Percentiles rank a stretch among this genome's conserved stretches.
Conservation (phyloP, 1,139 yeast species). For the Debaryomyces subglobosus region DNA sequence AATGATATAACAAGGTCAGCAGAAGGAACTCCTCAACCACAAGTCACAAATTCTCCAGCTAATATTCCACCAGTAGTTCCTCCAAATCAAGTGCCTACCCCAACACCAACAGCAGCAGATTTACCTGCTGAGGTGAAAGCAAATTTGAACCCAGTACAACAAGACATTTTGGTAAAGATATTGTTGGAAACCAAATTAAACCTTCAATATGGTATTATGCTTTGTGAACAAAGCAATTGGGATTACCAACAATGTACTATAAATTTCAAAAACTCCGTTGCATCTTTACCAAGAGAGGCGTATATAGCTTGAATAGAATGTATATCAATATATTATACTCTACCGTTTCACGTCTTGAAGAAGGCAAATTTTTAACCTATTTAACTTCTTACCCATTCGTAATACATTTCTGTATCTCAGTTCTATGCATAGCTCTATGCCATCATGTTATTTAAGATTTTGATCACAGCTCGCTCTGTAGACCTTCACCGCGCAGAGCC, state of each 20-base stretch:
- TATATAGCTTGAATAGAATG: slow-evolving; percentile 16
- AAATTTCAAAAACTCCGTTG: slow-evolving; percentile 68
- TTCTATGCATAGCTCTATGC: not conserved
- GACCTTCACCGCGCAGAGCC: not conserved
- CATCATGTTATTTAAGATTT: not conserved
- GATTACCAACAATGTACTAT: slow-evolving; percentile 70
- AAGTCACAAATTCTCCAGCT: slow-evolving; percentile 12
- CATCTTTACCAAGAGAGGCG: slow-evolving; percentile 49
- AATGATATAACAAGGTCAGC: slow-evolving; percentile 16
- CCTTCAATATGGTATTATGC: slow-evolving; percentile 77
- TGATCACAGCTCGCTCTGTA: not conserved
- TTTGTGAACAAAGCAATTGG: slow-evolving; percentile 90
- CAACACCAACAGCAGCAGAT: slow-evolving; percentile 34
- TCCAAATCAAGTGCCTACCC: slow-evolving; percentile 17
- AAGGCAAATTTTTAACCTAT: not conserved
- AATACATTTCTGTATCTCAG: not conserved
- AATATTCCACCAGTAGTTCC: slow-evolving; percentile 12
- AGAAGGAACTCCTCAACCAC: slow-evolving; percentile 8
- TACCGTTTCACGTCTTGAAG: not conserved
- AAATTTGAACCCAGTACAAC: slow-evolving; percentile 58
- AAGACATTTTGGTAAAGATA: slow-evolving; percentile 65
- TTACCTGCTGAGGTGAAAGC: slow-evolving; percentile 59
- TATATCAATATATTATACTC: slow-evolving; percentile 2
- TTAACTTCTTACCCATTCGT: not conserved
- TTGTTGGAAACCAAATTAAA: slow-evolving; percentile 76